Evolutionary conservation across 2,329 filamentous ascomycete species (phyloP), one percentile per base, ranked within the genome.

Genomic region (Fusarium chlamydosporum): DNA sequence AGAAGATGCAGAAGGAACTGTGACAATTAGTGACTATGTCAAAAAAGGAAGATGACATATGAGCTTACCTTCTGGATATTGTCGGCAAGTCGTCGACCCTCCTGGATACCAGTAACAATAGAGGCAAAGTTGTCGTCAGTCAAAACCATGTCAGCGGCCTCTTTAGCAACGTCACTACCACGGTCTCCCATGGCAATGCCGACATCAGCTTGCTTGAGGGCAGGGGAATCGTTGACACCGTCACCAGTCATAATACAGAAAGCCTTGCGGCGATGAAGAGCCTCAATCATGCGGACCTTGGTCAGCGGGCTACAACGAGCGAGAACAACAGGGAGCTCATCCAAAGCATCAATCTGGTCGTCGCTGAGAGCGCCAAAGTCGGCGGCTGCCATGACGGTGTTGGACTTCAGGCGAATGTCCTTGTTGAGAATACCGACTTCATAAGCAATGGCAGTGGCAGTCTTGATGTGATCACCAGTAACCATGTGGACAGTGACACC

Each of bases 121-220:
- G 91, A 93, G 12, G 93, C 92, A 76, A 96, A 96, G 79, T 96
- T 94, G 78, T 96, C 93, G 75, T 96, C 92, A 0, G 92, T 94
- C 40, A 97, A 82, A 35, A 96, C 92, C 85, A 97, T 96, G 75
- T 96, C 93, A 2, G 92, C 91, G 4, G 93, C 93, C 79, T 96
- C 90, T 74, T 92, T 92, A 65, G 91, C 90, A 11, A 93, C 90
- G 74, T 92, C 91, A 43, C 88, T 91, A 16, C 91, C 91, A 41
- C 88, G 84, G 66, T 88, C 82, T 47, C 90, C 90, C 90, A 92
- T 93, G 67, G 90, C 90, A 69, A 93, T 92, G 73, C 91, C 91
- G 16, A 93, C 90, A 72, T 93, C 90, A 7, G 91, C 88, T 71
- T 89, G 86, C 76, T 91, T 91, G 27, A 93, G 83, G 1, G 90